Percentiles rank a stretch among this genome's conserved stretches.
These are phyloP conservation scores for Eudorina sp. DNA, from an alignment of 139 green algal genomes.

Conservation along the genomic window DNA sequence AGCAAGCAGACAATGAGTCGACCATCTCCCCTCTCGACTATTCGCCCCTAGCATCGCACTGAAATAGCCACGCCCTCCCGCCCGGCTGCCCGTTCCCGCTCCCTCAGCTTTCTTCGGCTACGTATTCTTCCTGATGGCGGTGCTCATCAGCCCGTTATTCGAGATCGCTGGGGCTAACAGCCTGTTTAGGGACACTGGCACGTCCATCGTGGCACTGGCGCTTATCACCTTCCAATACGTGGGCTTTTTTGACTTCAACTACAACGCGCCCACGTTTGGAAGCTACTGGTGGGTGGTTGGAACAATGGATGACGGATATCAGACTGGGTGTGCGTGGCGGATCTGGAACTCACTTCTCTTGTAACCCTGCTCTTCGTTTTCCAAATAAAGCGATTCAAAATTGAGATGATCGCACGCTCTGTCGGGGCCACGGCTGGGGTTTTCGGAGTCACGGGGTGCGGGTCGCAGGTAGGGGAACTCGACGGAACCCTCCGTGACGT, in stretches of 20 bases:
- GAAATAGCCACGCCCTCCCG: background rate
- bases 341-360: background rate
- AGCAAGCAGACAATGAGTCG: background rate
- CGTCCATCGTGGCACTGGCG: background rate
- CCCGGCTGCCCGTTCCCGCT: background rate
- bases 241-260: background rate
- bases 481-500: no score
- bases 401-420: background rate
- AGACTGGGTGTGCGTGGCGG: background rate
- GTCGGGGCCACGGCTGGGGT: no score
- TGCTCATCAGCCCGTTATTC: conserved; percentile 12
- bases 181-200: conserved; percentile 7
- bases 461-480: no score
- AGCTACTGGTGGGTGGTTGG: background rate
- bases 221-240: conserved; percentile 25
- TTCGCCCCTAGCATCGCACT: background rate
- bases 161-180: conserved; percentile 12
- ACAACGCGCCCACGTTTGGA: conserved; percentile 19
- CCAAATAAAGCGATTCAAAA: background rate
- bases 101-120: conserved; percentile 32
- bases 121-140: background rate
- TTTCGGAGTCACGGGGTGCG: no score
- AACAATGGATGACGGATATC: background rate
- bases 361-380: background rate
- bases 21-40: background rate